Conservation (phyloP, 2,329 filamentous ascomycete genomes). For the Colletotrichum paranaense region DNA sequence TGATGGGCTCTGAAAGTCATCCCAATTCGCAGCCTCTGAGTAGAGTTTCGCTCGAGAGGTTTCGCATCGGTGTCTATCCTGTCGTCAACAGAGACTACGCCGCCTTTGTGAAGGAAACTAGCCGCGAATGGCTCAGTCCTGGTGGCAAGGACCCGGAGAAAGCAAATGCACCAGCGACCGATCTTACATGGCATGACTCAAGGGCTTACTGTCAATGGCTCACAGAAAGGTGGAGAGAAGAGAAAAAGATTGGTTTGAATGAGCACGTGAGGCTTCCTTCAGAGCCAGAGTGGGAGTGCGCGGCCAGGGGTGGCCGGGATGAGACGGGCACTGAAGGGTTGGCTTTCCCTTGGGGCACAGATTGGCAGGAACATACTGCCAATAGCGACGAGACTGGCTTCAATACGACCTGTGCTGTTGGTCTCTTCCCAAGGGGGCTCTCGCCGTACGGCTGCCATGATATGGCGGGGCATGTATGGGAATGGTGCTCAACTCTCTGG, state of each 20-base stretch:
- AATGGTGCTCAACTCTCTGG: slow-evolving; percentile 30
- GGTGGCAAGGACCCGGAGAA: slow-evolving; percentile 1
- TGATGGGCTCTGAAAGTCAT: slow-evolving; percentile 20
- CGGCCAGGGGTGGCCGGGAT: neutral
- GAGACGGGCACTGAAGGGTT: neutral
- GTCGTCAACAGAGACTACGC: slow-evolving; percentile 8
- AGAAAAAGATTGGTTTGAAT: neutral
- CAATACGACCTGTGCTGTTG: slow-evolving; percentile 2
- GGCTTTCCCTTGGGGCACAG: slow-evolving; percentile 1
- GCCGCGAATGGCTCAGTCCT: slow-evolving; percentile 8
- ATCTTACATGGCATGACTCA: slow-evolving; percentile 19
- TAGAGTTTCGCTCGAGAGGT: neutral
- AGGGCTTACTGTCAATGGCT: slow-evolving; percentile 20
- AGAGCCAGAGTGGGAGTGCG: slow-evolving; percentile 18
- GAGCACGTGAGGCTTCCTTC: slow-evolving; percentile 13
- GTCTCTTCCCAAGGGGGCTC: slow-evolving; percentile 6
- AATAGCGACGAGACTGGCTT: slow-evolving; percentile 10
- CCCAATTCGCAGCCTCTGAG: slow-evolving; percentile 8
- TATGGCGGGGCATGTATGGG: slow-evolving; percentile 19
- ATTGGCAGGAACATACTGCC: neutral
- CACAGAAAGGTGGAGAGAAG: neutral
- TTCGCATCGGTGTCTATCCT: slow-evolving; percentile 14
- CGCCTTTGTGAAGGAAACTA: neutral
- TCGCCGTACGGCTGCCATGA: slow-evolving; percentile 15
- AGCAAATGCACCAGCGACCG: slow-evolving; percentile 10